Evolutionary conservation across 371 early-diverging fungal species (phyloP).

Genomic region (Mucor irregularis): DNA sequence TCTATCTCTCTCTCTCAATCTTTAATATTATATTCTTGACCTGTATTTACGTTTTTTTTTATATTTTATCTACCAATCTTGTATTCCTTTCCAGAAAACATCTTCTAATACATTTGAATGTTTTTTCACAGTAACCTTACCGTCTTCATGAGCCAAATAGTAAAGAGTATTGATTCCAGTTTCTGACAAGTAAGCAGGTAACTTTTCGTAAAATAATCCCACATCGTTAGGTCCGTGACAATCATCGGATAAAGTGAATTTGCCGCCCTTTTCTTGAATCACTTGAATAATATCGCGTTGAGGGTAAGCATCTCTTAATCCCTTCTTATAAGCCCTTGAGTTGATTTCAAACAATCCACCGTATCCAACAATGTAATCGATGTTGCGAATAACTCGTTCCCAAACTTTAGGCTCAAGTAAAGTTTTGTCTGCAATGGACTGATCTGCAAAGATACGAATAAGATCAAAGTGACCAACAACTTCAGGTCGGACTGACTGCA

Average conservation of each 20-base stretch:
- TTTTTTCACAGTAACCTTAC: constrained; percentile 19
- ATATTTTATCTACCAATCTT: constrained; percentile 37
- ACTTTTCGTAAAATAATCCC: constrained; percentile 75
- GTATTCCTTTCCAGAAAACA: constrained; percentile 37
- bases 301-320: constrained; percentile 85
- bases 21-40: too few relatives aligned
- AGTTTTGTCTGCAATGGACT: constrained; percentile 20
- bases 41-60: neutral
- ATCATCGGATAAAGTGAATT: constrained; percentile 89
- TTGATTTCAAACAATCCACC: constrained; percentile 94
- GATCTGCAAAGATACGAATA: constrained; percentile 78
- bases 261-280: constrained; percentile 67
- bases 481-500: constrained; percentile 67
- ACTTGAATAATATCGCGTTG: constrained; percentile 77
- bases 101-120: constrained; percentile 35
- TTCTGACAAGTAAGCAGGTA: constrained; percentile 55
- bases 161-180: constrained; percentile 49
- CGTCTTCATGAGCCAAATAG: constrained; percentile 36
- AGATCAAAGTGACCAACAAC: constrained; percentile 96
- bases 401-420: constrained; percentile 44
- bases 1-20: neutral
- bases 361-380: constrained; percentile 74
- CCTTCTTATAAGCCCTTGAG: constrained; percentile 90
- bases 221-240: constrained; percentile 90
- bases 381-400: constrained; percentile 74